Evolutionary conservation across 1,139 yeast genomes (phyloP).

Genomic region (Pichia sp.): DNA sequence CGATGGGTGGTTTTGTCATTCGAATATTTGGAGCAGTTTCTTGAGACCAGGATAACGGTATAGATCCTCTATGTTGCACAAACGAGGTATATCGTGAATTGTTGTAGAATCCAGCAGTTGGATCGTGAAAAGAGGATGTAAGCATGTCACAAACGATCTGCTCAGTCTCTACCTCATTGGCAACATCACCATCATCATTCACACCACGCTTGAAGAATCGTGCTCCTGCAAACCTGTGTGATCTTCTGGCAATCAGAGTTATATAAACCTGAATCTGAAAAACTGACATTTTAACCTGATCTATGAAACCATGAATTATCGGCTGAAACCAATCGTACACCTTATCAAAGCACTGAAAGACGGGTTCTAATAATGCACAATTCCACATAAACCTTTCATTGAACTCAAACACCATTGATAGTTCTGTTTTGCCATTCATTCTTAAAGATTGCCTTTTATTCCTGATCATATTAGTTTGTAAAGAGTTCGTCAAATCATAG

Average conservation of each 20-base stretch:
- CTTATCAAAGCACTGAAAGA: conserved; percentile 56
- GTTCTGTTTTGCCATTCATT: conserved; percentile 24
- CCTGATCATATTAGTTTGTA: conserved; percentile 75
- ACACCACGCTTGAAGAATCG: conserved; percentile 93
- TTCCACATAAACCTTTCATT: conserved; percentile 97
- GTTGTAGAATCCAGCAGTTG: conserved; percentile 70
- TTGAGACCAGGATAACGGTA: conserved; percentile 95
- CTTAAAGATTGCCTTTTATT: conserved; percentile 36
- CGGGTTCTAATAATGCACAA: conserved; percentile 64
- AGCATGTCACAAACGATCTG: conserved; percentile 90
- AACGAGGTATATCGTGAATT: conserved; percentile 86
- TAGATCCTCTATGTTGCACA: conserved; percentile 95
- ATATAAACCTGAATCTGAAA: conserved; percentile 80
- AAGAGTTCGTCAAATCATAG: conserved; percentile 85
- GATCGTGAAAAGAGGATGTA: conserved; percentile 82
- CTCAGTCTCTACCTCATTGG: conserved; percentile 97
- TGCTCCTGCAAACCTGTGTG: conserved; percentile 98
- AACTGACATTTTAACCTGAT: conserved; percentile 87
- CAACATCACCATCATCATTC: conserved; percentile 88
- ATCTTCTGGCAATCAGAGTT: conserved; percentile 86
- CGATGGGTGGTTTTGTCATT: conserved; percentile 75
- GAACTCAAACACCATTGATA: conserved; percentile 37
- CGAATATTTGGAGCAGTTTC: conserved; percentile 62
- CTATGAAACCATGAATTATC: conserved; percentile 93
- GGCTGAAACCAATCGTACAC: conserved; percentile 95